Conservation (phyloP, 345 rosid species). For the Toxicodendron radicans region DNA sequence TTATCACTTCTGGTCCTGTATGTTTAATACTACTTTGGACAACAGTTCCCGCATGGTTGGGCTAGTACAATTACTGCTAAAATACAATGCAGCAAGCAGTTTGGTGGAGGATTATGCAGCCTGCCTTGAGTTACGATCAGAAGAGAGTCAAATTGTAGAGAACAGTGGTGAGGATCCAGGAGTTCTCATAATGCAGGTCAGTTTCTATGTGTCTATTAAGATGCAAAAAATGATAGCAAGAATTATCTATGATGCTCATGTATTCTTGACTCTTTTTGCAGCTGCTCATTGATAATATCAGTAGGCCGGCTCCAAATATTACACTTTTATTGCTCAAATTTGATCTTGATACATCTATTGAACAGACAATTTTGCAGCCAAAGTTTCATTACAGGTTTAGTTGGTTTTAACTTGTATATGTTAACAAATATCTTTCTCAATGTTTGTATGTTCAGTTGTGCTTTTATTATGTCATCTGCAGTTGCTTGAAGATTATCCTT, state of each 20-base stretch:
- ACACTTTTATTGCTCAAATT: conserved; percentile 90
- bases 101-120: conserved; percentile 89
- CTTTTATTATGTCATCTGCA: conserved; percentile 34
- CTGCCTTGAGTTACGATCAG: conserved; percentile 80
- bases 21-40: conserved; percentile 19
- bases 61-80: conserved; percentile 77
- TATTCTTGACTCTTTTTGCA: conserved; percentile 34
- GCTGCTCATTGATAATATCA: conserved; percentile 82
- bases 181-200: conserved; percentile 88
- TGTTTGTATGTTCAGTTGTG: conserved; percentile 12
- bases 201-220: conserved; percentile 13
- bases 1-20: conserved; percentile 12
- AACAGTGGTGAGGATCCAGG: conserved; percentile 77
- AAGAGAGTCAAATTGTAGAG: conserved; percentile 72
- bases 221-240: not conserved
- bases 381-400: conserved; percentile 90
- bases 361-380: conserved; percentile 82
- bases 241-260: not conserved
- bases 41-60: conserved; percentile 91
- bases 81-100: conserved; percentile 65
- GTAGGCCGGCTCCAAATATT: conserved; percentile 89
- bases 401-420: conserved; percentile 11
- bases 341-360: conserved; percentile 77
- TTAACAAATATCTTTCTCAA: conserved; percentile 1
- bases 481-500: conserved; percentile 93